Conservation (phyloP, 2,329 filamentous ascomycete genomes). For the Aspergillus hiratsukae region DNA sequence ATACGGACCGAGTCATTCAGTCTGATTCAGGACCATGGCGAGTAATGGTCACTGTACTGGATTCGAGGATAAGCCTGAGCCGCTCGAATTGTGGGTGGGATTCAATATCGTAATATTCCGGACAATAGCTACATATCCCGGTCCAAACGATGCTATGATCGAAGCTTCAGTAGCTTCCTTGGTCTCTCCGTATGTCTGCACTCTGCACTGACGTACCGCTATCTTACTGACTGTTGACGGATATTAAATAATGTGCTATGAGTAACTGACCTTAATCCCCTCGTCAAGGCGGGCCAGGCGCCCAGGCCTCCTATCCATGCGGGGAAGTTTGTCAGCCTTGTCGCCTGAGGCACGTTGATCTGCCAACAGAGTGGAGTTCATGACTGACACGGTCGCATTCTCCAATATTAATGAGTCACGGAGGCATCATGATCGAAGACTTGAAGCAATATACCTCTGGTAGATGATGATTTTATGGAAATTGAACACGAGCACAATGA, state of each 20-base stretch:
- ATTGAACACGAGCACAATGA: neutral
- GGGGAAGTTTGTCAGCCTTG: neutral
- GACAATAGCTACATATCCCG: no score
- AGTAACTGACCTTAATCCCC: neutral
- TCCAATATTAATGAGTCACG: neutral
- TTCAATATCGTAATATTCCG: no score
- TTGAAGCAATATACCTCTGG: neutral
- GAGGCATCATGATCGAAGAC: neutral
- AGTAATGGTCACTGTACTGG: neutral
- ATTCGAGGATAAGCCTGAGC: neutral
- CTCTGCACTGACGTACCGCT: no score
- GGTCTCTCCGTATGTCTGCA: no score
- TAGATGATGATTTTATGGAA: neutral
- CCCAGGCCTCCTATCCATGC: neutral
- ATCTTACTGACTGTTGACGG: no score
- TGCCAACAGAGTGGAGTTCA: neutral
- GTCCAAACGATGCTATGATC: no score
- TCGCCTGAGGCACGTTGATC: neutral
- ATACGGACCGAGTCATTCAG: neutral
- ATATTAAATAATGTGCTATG: no score
- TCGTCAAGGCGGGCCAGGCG: neutral
- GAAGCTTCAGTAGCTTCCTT: neutral
- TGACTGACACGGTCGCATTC: neutral
- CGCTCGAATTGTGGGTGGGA: no score
- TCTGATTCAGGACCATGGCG: neutral